phyloP scores from a whole-genome alignment of 805 yeast species.

The Cyberlindnera samutprakarnensis region DNA sequence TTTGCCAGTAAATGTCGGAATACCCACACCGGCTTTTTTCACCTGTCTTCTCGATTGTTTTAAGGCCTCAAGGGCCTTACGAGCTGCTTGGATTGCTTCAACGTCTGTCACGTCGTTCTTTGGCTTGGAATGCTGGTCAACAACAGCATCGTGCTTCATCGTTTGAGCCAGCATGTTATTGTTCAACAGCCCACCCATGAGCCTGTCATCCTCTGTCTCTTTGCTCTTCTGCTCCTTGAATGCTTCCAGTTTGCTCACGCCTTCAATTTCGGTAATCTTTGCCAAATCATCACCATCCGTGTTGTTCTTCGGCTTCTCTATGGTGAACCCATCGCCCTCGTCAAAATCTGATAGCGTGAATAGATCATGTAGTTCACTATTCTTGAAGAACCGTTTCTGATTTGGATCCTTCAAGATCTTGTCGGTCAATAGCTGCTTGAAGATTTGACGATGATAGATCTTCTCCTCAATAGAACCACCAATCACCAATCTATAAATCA shows the following conservation, averaged over 20 bases:
- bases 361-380: slow-evolving; percentile 84
- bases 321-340: slow-evolving; percentile 45
- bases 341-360: slow-evolving; percentile 72
- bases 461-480: slow-evolving; percentile 96
- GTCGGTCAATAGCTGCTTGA: slow-evolving; percentile 89
- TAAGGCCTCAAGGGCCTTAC: slow-evolving; percentile 47
- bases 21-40: slow-evolving; percentile 47
- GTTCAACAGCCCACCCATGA: slow-evolving; percentile 72
- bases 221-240: slow-evolving; percentile 36
- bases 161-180: slow-evolving; percentile 67
- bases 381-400: slow-evolving; percentile 86
- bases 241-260: slow-evolving; percentile 67
- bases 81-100: slow-evolving; percentile 54
- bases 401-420: slow-evolving; percentile 93
- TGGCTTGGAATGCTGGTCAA: slow-evolving; percentile 38
- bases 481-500: slow-evolving; percentile 84
- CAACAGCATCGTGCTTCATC: slow-evolving; percentile 70
- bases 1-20: slow-evolving; percentile 95
- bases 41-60: slow-evolving; percentile 43
- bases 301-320: too few species aligned
- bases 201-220: slow-evolving; percentile 47
- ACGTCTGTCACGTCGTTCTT: slow-evolving; percentile 36
- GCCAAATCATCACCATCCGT: slow-evolving; percentile 57
- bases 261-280: slow-evolving; percentile 54
- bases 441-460: slow-evolving; percentile 93